A percentile compares a stretch with the other conserved stretches of the same genome.
Evolutionary conservation across 768 basidiomycete genomes (phyloP).

Genomic region (Serendipita sp.): DNA sequence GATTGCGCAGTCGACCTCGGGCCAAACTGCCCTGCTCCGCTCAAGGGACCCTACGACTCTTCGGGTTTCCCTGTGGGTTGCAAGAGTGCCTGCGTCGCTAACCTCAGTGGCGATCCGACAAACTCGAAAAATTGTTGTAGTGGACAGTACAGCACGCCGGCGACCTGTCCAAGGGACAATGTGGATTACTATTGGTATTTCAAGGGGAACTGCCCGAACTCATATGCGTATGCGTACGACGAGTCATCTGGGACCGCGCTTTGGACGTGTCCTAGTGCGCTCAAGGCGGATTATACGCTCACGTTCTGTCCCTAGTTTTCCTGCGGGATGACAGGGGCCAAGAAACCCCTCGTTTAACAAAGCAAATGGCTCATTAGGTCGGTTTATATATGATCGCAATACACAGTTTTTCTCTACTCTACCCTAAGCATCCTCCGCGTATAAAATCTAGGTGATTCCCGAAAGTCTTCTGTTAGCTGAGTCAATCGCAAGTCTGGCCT

Average conservation of each 20-base stretch:
- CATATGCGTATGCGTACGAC: slow-evolving; percentile 41
- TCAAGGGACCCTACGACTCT: slow-evolving; percentile 35
- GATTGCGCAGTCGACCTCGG: slow-evolving; percentile 51
- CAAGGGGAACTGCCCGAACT: slow-evolving; percentile 31
- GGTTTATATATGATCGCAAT: too few relatives aligned
- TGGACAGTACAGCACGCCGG: slow-evolving; percentile 34
- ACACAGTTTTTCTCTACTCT: too few relatives aligned
- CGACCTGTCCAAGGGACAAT: slow-evolving; percentile 38
- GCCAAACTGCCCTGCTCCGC: slow-evolving; percentile 35
- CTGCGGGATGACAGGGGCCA: too few relatives aligned
- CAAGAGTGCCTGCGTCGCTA: slow-evolving; percentile 38
- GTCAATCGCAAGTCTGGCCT: too few relatives aligned
- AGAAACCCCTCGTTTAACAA: too few relatives aligned
- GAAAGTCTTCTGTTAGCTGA: too few relatives aligned
- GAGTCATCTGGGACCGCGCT: slow-evolving; percentile 28
- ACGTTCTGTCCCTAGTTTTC: slow-evolving; percentile 27
- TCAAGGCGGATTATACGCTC: slow-evolving; percentile 28
- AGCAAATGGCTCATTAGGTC: too few relatives aligned
- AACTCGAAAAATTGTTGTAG: slow-evolving; percentile 54
- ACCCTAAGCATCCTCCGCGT: too few relatives aligned
- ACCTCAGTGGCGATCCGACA: slow-evolving; percentile 28
- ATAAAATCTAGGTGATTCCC: too few relatives aligned
- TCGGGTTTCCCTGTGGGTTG: slow-evolving; percentile 43
- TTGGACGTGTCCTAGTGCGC: slow-evolving; percentile 30
- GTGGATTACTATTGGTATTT: slow-evolving; percentile 30